phyloP scores from a whole-genome alignment of 2,329 filamentous ascomycete species.

The Raffaelea arxii region DNA sequence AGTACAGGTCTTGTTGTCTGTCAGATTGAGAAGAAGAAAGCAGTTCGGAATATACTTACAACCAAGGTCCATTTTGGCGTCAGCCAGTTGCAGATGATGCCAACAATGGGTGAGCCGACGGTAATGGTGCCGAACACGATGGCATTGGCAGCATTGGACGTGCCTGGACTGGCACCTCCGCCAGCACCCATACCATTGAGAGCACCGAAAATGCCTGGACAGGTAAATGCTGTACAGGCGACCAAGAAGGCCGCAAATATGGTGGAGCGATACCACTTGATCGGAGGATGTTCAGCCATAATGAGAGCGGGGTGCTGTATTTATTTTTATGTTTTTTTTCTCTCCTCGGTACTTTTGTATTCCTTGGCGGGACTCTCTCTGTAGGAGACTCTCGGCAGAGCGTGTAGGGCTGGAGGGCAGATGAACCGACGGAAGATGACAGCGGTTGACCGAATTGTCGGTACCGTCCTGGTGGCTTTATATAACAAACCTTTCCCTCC shows the following conservation, averaged over 20 bases:
- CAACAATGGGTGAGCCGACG: conserved; percentile 1
- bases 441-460: too few relatives aligned
- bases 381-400: too few relatives aligned
- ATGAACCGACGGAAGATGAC: too few relatives aligned
- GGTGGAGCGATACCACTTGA: conserved; percentile 4
- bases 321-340: too few relatives aligned
- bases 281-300: background rate
- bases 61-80: conserved; percentile 5
- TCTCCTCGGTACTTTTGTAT: too few relatives aligned
- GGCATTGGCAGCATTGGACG: conserved; percentile 8
- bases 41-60: background rate
- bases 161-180: conserved; percentile 9
- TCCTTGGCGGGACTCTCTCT: too few relatives aligned
- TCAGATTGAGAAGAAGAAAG: background rate
- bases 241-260: conserved; percentile 6
- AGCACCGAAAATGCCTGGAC: conserved; percentile 18
- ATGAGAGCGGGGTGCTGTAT: too few relatives aligned
- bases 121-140: conserved; percentile 5
- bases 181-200: conserved; percentile 16
- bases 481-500: too few relatives aligned
- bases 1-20: too few relatives aligned
- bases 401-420: too few relatives aligned
- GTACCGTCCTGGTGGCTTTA: too few relatives aligned
- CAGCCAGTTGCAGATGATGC: conserved; percentile 3
- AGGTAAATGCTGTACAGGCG: conserved; percentile 20